Percentiles rank a stretch among this genome's conserved stretches.
Evolutionary conservation across 2,329 filamentous ascomycete genomes (phyloP).

Genomic region (Tolypocladium ovalisporum): DNA sequence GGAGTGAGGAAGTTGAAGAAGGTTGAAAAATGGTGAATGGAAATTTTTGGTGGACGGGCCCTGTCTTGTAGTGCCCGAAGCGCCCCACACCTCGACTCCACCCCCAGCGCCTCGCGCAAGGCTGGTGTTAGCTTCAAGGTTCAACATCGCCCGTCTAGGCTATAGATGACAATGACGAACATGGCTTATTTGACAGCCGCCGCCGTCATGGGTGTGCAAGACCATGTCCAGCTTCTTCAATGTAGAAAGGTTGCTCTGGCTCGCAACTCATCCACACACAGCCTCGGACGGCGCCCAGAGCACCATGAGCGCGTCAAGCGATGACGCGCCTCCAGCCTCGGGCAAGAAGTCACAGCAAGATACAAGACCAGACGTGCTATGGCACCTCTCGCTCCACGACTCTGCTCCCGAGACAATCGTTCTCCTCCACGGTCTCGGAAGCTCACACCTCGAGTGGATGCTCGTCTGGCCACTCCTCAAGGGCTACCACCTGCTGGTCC

Average conservation of each 20-base stretch:
- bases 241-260: too few species aligned
- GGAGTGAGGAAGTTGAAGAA: not conserved
- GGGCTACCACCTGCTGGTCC: conserved; percentile 26
- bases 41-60: not conserved
- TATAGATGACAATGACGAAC: not conserved
- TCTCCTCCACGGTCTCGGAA: conserved; percentile 20
- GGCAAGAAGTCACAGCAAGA: not conserved
- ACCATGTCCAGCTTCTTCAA: not conserved
- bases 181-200: not conserved
- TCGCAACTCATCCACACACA: not conserved
- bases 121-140: not conserved
- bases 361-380: conserved; percentile 9
- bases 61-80: not conserved
- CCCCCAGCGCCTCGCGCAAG: not conserved
- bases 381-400: conserved; percentile 16
- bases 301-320: not conserved
- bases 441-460: conserved; percentile 21
- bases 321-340: not conserved
- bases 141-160: not conserved
- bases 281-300: not conserved
- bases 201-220: not conserved
- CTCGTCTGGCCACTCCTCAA: conserved; percentile 22
- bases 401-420: conserved; percentile 17
- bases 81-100: not conserved
- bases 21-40: not conserved